Evolutionary conservation across 2,329 filamentous ascomycete genomes (phyloP).

Genomic region (Fusarium sambucinum): DNA sequence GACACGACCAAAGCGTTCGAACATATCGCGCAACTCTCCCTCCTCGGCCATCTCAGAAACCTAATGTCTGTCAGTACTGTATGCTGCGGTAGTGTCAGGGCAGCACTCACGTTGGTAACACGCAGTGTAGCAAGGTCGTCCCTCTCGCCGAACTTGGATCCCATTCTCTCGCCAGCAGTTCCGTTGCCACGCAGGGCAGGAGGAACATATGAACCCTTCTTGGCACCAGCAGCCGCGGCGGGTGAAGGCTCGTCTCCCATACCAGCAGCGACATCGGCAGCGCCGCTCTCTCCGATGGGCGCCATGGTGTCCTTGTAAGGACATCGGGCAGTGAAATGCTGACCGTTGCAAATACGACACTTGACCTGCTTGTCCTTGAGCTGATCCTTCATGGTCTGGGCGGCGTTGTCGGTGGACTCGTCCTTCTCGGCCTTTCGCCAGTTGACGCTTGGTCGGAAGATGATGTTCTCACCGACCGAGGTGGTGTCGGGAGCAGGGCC

Average conservation of each 20-base stretch:
- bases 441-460: slow-evolving; percentile 92
- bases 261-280: slow-evolving; percentile 67
- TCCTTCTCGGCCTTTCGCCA: slow-evolving; percentile 92
- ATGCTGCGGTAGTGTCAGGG: neutral
- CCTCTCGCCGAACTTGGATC: slow-evolving; percentile 88
- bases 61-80: slow-evolving; percentile 60
- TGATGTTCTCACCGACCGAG: slow-evolving; percentile 95
- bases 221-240: slow-evolving; percentile 59
- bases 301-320: slow-evolving; percentile 99
- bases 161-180: slow-evolving; percentile 83
- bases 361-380: slow-evolving; percentile 99
- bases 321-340: slow-evolving; percentile 99
- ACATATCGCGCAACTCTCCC: slow-evolving; percentile 94
- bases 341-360: slow-evolving; percentile 97
- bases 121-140: slow-evolving; percentile 96
- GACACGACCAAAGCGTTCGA: slow-evolving; percentile 96
- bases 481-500: slow-evolving; percentile 93
- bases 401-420: slow-evolving; percentile 79
- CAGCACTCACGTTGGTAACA: slow-evolving; percentile 90
- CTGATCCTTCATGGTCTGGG: slow-evolving; percentile 81
- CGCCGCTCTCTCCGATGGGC: slow-evolving; percentile 74
- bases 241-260: slow-evolving; percentile 63
- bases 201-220: slow-evolving; percentile 90
- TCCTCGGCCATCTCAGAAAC: slow-evolving; percentile 98
- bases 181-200: slow-evolving; percentile 85